A percentile compares a stretch with the other conserved stretches of the same genome.
These are phyloP conservation scores for Boletus semigastroideus DNA, from an alignment of 1,284 basidiomycete species.

Conservation along the genomic window DNA sequence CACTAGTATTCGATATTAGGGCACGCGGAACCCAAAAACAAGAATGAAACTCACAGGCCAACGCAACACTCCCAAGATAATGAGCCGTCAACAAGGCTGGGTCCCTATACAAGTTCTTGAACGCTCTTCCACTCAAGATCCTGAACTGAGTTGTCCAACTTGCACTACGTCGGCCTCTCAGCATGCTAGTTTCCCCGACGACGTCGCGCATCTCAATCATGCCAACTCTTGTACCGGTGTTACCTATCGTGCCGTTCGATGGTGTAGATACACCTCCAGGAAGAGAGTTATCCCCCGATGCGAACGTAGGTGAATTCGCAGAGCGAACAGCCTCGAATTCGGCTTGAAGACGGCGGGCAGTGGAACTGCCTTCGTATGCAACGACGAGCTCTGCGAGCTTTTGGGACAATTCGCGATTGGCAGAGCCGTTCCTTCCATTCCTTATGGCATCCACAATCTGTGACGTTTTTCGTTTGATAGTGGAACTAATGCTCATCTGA, in stretches of 20 bases:
- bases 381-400: constrained; percentile 76
- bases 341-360: constrained; percentile 60
- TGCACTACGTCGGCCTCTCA: constrained; percentile 82
- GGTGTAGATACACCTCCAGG: constrained; percentile 12
- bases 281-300: neutral
- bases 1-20: constrained; percentile 43
- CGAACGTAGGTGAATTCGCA: constrained; percentile 13
- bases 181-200: constrained; percentile 59
- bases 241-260: constrained; percentile 26
- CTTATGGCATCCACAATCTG: constrained; percentile 71
- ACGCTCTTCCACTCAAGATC: constrained; percentile 93
- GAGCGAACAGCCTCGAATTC: constrained; percentile 59
- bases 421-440: constrained; percentile 39
- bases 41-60: constrained; percentile 64
- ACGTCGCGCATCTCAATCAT: constrained; percentile 61
- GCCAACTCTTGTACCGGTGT: constrained; percentile 26
- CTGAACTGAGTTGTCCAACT: constrained; percentile 88
- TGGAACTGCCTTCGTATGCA: constrained; percentile 66
- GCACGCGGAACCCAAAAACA: neutral
- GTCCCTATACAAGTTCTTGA: constrained; percentile 96
- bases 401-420: constrained; percentile 50
- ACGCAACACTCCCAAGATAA: constrained; percentile 80
- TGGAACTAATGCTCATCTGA: constrained; percentile 47
- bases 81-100: constrained; percentile 90
- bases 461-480: constrained; percentile 74